These are phyloP conservation scores for Pogostemon cablin DNA, from an alignment of 257 asterid genomes.

Conservation along the genomic window DNA sequence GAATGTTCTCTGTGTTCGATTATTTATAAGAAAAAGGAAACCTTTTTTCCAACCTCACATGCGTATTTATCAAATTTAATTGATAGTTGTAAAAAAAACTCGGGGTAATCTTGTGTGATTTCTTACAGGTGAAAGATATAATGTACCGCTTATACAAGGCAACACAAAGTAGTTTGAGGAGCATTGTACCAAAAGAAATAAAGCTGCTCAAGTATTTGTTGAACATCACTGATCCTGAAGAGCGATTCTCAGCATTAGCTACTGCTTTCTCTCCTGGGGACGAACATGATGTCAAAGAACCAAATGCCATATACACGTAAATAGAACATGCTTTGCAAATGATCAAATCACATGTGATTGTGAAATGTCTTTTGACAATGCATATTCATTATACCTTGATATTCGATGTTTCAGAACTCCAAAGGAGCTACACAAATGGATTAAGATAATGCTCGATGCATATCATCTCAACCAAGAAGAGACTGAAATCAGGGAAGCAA, in stretches of 20 bases:
- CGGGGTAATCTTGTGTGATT: neutral
- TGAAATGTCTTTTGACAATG: neutral
- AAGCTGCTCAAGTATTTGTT: conserved; percentile 77
- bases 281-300: conserved; percentile 63
- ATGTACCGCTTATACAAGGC: conserved; percentile 87
- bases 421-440: conserved; percentile 93
- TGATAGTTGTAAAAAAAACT: neutral
- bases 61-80: neutral
- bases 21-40: neutral
- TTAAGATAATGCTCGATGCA: conserved; percentile 88
- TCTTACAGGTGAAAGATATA: conserved; percentile 78
- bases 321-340: neutral
- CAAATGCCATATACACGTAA: conserved; percentile 75
- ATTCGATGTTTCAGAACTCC: conserved; percentile 62
- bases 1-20: neutral
- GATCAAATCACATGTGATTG: neutral
- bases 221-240: conserved; percentile 91
- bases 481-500: conserved; percentile 87
- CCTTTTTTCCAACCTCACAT: neutral
- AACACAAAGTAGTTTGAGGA: conserved; percentile 79
- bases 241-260: conserved; percentile 90
- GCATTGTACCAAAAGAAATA: conserved; percentile 87
- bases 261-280: conserved; percentile 91
- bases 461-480: conserved; percentile 82
- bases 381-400: conserved; percentile 2